These are phyloP conservation scores for Candida patagonica DNA, from an alignment of 805 yeast genomes.

Conservation along the genomic window DNA sequence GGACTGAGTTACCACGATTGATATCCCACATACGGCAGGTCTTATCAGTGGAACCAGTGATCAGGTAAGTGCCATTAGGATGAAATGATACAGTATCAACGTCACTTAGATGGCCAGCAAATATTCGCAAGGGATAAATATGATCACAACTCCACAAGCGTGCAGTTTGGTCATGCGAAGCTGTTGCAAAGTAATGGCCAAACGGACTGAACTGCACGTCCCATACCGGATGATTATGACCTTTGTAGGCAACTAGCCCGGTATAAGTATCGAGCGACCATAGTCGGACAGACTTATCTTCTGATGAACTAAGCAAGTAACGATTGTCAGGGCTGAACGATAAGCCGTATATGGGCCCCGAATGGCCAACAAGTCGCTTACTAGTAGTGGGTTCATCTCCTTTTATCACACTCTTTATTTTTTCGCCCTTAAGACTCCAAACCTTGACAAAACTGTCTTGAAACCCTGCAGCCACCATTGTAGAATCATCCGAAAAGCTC, in stretches of 20 bases:
- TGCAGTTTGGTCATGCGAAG: constrained; percentile 96
- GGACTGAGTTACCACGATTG: constrained; percentile 74
- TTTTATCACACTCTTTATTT: constrained; percentile 38
- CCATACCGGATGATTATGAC: constrained; percentile 96
- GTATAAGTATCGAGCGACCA: constrained; percentile 93
- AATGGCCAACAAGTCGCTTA: constrained; percentile 73
- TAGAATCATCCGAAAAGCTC: constrained; percentile 79
- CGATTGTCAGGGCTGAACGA: constrained; percentile 86
- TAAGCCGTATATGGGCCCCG: constrained; percentile 87
- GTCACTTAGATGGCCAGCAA: constrained; percentile 96
- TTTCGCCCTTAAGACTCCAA: constrained; percentile 91
- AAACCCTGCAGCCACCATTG: constrained; percentile 87
- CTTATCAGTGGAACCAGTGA: constrained; percentile 93
- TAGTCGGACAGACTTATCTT: constrained; percentile 82
- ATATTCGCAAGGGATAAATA: constrained; percentile 87
- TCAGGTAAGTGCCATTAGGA: constrained; percentile 89
- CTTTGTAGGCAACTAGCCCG: constrained; percentile 86
- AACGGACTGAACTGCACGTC: constrained; percentile 90
- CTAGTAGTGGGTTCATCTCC: constrained; percentile 22
- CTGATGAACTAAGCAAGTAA: constrained; percentile 73
- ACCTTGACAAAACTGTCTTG: constrained; percentile 83
- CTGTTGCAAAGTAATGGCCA: constrained; percentile 98
- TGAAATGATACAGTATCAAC: constrained; percentile 93
- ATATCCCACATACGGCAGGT: constrained; percentile 99
- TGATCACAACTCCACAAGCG: constrained; percentile 97